Percentiles rank a stretch among this genome's conserved stretches.
These are phyloP conservation scores for Sclerotinia sclerotiorum DNA, from an alignment of 2,329 filamentous ascomycete species.

Conservation along the genomic window DNA sequence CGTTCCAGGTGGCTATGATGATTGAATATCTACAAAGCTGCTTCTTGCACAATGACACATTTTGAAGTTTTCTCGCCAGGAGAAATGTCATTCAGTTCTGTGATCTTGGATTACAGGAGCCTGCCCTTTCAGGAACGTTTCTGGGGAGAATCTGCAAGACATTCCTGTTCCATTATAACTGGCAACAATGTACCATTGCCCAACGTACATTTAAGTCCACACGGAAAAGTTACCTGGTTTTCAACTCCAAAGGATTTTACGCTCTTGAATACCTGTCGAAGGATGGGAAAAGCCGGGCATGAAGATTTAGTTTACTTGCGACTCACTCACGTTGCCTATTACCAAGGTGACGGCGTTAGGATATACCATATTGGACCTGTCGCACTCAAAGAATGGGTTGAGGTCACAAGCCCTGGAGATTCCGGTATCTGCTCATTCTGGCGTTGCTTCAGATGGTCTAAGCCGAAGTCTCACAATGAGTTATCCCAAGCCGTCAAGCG, in stretches of 20 bases:
- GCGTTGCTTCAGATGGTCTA: neutral
- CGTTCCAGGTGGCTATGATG: neutral
- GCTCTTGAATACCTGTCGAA: neutral
- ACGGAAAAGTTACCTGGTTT: neutral
- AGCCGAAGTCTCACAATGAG: neutral
- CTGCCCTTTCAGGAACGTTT: neutral
- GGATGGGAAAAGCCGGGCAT: neutral
- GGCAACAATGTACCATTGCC: neutral
- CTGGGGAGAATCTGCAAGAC: neutral
- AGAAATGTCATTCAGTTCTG: too few species aligned
- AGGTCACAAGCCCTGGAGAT: neutral
- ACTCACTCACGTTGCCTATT: too few species aligned
- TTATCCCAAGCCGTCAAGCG: neutral
- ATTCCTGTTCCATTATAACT: neutral
- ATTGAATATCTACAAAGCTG: neutral
- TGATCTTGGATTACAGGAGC: too few species aligned
- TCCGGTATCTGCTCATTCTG: neutral
- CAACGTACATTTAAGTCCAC: neutral
- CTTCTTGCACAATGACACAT: neutral
- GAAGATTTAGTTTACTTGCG: neutral
- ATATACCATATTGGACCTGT: neutral
- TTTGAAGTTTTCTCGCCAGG: neutral
- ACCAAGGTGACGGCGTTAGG: neutral
- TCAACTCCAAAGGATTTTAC: neutral
- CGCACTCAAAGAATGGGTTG: neutral